Conservation (phyloP, 148 eudicot genomes). For the Rhododendron vialii region DNA sequence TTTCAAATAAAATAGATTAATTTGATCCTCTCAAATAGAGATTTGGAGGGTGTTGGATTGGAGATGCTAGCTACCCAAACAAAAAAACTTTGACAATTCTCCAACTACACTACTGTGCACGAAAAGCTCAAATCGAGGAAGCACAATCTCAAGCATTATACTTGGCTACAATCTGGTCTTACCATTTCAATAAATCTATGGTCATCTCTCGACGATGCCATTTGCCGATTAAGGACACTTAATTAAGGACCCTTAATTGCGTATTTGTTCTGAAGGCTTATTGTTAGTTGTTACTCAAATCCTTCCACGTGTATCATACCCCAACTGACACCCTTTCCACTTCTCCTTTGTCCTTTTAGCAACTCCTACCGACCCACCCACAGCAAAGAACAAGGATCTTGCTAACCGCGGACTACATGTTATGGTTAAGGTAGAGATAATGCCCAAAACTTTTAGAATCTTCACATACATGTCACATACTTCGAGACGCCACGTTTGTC, state of each 20-base stretch:
- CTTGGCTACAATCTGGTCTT: background rate
- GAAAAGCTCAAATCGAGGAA: background rate
- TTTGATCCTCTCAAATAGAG: no score
- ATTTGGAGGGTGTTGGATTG: no score
- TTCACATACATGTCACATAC: background rate
- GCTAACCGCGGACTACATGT: background rate
- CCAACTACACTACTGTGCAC: background rate
- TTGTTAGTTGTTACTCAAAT: background rate
- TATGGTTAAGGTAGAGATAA: background rate
- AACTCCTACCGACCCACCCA: background rate
- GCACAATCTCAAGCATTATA: background rate
- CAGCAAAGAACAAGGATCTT: background rate
- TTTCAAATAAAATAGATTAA: no score
- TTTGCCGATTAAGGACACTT: background rate
- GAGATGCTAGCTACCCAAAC: background rate
- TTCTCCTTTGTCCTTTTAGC: background rate
- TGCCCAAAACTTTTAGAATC: background rate
- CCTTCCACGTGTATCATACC: background rate
- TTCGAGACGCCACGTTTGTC: background rate
- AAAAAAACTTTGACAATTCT: background rate
- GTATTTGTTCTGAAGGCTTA: background rate
- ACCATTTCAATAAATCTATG: slow-evolving; percentile 1
- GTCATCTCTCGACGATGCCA: background rate
- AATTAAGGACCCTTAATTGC: background rate
- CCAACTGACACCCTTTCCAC: background rate